Evolutionary conservation across 805 yeast genomes (phyloP).

Genomic region (Yamadazyma laniorum): DNA sequence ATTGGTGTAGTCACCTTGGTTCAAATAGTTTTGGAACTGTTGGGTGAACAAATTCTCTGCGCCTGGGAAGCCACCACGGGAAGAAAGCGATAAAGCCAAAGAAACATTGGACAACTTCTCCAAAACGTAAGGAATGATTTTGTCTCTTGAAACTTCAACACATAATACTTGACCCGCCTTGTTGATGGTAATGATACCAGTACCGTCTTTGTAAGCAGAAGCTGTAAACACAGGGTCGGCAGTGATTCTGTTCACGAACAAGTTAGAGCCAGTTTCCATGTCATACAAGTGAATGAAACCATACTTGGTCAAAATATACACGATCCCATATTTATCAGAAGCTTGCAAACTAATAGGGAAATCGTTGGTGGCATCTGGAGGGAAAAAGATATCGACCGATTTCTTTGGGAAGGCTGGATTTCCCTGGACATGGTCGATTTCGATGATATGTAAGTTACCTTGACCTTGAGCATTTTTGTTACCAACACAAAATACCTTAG

Average conservation of each 20-base stretch:
- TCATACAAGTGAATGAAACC: conserved; percentile 97
- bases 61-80: conserved; percentile 96
- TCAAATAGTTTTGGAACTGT: conserved; percentile 83
- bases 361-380: conserved; percentile 93
- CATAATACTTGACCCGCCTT: conserved; percentile 93
- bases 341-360: conserved; percentile 93
- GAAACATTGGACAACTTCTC: conserved; percentile 82
- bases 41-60: conserved; percentile 89
- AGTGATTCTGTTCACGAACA: conserved; percentile 94
- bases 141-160: conserved; percentile 81
- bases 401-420: conserved; percentile 86
- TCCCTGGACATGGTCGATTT: conserved; percentile 89
- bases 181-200: conserved; percentile 91
- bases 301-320: conserved; percentile 87
- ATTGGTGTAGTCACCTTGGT: conserved; percentile 80
- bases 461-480: conserved; percentile 73
- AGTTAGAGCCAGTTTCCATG: conserved; percentile 84
- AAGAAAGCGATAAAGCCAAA: conserved; percentile 82
- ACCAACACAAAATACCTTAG: conserved; percentile 90
- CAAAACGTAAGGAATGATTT: conserved; percentile 85
- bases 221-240: conserved; percentile 95
- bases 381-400: conserved; percentile 90
- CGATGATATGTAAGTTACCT: conserved; percentile 84
- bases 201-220: conserved; percentile 60
- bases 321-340: conserved; percentile 79